Evolutionary conservation across 2,329 filamentous ascomycete species (phyloP).

Genomic region (Dryadomyces sulphureus): DNA sequence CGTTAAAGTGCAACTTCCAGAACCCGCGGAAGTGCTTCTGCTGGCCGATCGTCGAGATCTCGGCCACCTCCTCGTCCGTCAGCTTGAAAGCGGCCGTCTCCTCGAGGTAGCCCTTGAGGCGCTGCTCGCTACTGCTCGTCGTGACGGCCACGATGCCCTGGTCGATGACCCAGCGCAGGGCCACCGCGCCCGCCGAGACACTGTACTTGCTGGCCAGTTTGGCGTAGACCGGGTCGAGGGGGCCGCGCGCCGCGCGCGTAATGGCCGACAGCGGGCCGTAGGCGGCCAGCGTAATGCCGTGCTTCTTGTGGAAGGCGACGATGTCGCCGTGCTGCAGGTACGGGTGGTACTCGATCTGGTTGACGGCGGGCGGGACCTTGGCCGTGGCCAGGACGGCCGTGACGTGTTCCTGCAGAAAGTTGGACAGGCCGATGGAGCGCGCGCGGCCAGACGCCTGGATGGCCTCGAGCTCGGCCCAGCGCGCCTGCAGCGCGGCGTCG

Average conservation of each 20-base stretch:
- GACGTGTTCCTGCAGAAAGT: slow-evolving; percentile 46
- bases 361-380: slow-evolving; percentile 49
- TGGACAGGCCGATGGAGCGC: slow-evolving; percentile 62
- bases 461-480: slow-evolving; percentile 47
- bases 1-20: slow-evolving; percentile 37
- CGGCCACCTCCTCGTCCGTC: slow-evolving; percentile 40
- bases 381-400: slow-evolving; percentile 43
- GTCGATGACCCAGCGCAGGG: slow-evolving; percentile 44
- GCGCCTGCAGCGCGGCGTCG: slow-evolving; percentile 37
- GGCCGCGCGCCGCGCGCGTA: slow-evolving; percentile 33
- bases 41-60: slow-evolving; percentile 38
- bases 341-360: slow-evolving; percentile 73
- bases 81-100: slow-evolving; percentile 41
- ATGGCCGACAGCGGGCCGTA: slow-evolving; percentile 41
- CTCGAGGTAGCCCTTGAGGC: slow-evolving; percentile 40
- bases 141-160: slow-evolving; percentile 44
- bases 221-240: slow-evolving; percentile 35
- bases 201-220: slow-evolving; percentile 41
- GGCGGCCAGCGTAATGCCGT: slow-evolving; percentile 40
- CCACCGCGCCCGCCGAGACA: slow-evolving; percentile 39
- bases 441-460: slow-evolving; percentile 53
- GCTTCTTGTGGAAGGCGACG: slow-evolving; percentile 38
- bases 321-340: slow-evolving; percentile 53
- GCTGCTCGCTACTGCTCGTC: slow-evolving; percentile 42
- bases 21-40: slow-evolving; percentile 48